Evolutionary conservation across 805 yeast genomes (phyloP).

Genomic region (Teunomyces gatunensis): DNA sequence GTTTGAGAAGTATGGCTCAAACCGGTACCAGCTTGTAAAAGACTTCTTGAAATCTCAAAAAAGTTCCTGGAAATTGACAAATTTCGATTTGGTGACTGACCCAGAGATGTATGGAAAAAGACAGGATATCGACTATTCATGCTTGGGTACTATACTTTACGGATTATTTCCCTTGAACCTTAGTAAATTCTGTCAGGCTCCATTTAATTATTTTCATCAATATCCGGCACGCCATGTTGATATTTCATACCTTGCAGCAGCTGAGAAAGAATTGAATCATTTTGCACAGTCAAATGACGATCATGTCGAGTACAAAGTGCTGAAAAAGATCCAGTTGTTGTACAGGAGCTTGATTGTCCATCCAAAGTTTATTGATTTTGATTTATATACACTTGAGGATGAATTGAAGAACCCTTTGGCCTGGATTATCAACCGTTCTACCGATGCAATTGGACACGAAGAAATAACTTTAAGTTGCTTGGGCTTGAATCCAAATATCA

Average conservation of each 20-base stretch:
- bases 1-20: slow-evolving; percentile 10
- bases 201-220: slow-evolving; percentile 31
- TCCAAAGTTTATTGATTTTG: slow-evolving; percentile 41
- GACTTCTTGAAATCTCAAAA: slow-evolving; percentile 6
- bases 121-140: slow-evolving; percentile 12
- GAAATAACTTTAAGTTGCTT: slow-evolving; percentile 19
- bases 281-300: background rate
- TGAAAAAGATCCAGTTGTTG: slow-evolving; percentile 19
- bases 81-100: slow-evolving; percentile 18
- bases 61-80: slow-evolving; percentile 18
- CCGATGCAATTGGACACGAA: slow-evolving; percentile 14
- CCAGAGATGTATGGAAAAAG: slow-evolving; percentile 5
- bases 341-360: slow-evolving; percentile 43
- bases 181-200: slow-evolving; percentile 39
- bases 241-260: slow-evolving; percentile 1
- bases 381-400: slow-evolving; percentile 21
- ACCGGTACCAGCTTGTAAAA: slow-evolving; percentile 9
- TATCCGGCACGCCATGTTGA: slow-evolving; percentile 1
- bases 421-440: slow-evolving; percentile 17
- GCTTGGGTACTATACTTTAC: slow-evolving; percentile 50
- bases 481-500: slow-evolving; percentile 17
- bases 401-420: slow-evolving; percentile 19
- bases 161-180: slow-evolving; percentile 57
- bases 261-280: background rate
- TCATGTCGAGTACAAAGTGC: background rate